These are phyloP conservation scores for Dactylorhiza incarnata DNA, from an alignment of 106 monocot genomes.

Conservation along the genomic window DNA sequence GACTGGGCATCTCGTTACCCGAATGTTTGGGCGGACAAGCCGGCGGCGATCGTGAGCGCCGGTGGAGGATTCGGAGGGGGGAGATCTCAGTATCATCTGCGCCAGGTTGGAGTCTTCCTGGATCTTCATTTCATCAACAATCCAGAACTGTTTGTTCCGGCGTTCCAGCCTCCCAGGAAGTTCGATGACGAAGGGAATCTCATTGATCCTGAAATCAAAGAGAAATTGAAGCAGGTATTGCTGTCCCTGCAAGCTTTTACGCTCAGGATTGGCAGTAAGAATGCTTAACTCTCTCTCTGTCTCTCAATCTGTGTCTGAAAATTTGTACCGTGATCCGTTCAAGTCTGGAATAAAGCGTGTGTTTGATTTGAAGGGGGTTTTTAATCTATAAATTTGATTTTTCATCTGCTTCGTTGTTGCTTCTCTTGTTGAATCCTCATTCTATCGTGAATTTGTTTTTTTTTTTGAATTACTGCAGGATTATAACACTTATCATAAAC, in stretches of 20 bases:
- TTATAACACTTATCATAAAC: too few species aligned
- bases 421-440: too few species aligned
- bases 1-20: conserved; percentile 64
- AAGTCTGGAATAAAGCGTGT: too few species aligned
- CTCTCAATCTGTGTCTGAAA: too few species aligned
- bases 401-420: too few species aligned
- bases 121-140: conserved; percentile 86
- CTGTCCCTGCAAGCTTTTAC: conserved; percentile 51
- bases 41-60: conserved; percentile 52
- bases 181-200: conserved; percentile 53
- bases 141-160: conserved; percentile 49
- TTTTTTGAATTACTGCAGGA: too few species aligned
- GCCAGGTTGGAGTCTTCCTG: conserved; percentile 57
- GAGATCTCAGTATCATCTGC: conserved; percentile 61
- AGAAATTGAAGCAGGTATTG: conserved; percentile 41
- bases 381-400: too few species aligned
- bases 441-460: too few species aligned
- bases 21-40: conserved; percentile 52
- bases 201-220: conserved; percentile 42
- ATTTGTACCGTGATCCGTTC: too few species aligned
- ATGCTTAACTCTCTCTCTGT: background rate
- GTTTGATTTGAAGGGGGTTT: too few species aligned
- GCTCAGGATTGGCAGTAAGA: conserved; percentile 16
- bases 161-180: conserved; percentile 31
- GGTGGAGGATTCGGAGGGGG: conserved; percentile 49